Evolutionary conservation across 1,139 yeast genomes (phyloP).

Genomic region (Petasospora fabianii): DNA sequence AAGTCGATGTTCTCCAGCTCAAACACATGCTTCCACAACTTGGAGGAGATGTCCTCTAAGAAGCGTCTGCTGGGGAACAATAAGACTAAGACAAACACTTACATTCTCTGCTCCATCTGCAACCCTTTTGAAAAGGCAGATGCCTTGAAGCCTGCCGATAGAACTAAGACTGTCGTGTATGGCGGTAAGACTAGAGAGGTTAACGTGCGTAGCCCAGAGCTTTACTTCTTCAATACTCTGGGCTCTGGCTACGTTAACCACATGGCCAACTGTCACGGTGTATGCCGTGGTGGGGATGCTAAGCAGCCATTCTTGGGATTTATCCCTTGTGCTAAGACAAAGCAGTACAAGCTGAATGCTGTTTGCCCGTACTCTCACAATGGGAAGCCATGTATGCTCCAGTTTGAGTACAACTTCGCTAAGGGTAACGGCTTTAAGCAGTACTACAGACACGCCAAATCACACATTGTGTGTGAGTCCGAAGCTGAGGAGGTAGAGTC

Average conservation of each 20-base stretch:
- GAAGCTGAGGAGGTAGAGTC: neutral
- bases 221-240: slow-evolving; percentile 5
- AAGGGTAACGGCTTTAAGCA: slow-evolving; percentile 6
- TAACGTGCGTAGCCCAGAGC: neutral
- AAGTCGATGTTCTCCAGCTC: neutral
- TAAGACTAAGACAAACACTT: slow-evolving; percentile 4
- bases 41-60: slow-evolving; percentile 3
- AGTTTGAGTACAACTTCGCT: neutral
- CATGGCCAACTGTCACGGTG: slow-evolving; percentile 8
- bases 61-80: neutral
- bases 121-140: slow-evolving; percentile 4
- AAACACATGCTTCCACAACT: slow-evolving; percentile 3
- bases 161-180: neutral
- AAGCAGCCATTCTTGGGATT: slow-evolving; percentile 1
- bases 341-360: neutral
- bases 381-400: slow-evolving; percentile 2
- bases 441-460: slow-evolving; percentile 9
- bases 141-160: neutral
- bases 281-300: neutral
- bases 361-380: slow-evolving; percentile 4
- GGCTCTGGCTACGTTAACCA: slow-evolving; percentile 8
- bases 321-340: neutral
- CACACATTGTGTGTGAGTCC: neutral
- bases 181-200: slow-evolving; percentile 1
- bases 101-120: slow-evolving; percentile 5